Base-by-base conservation (phyloP, 371 early-diverging fungal genomes). In the Choanephora cucurbitarum region DNA sequence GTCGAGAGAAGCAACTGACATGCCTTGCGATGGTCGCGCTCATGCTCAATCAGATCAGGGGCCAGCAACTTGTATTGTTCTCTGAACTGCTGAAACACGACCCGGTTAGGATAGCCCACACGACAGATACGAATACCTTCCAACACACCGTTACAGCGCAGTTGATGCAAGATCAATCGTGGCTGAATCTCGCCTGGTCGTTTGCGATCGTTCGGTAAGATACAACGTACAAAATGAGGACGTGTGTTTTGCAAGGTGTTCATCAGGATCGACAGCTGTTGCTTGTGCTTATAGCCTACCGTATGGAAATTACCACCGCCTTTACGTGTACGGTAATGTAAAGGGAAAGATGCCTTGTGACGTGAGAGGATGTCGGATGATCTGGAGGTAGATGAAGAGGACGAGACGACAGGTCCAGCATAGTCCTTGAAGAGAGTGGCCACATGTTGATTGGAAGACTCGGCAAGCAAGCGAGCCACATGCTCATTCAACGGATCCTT, bases 141-240 rank as follows among this genome's bases (percentile, higher is more conserved):
- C 17, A 99, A 79, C 6, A 99, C 99, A 80, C 99, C 99, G 68
- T 99, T 99, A 80, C 99, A 99, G 15, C 96, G 83, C 39, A 99
- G 79, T 71, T 99, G 99, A 51, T 98, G 93, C 13, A 99, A 78
- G 0, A 99, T 97, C 21, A 96, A 73, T 10, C 83, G 82, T 23
- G 89, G 82, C 56, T 96, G 76, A 42, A 99, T 83, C 59, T 85
- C 86, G 10, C 91, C 91, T 0, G 95, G 78, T 34, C 84, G 85
- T 75, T 99, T 99, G 37, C 95, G 92, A 28, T 90, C 79, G 72
- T 99, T 99, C 8, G 99, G 99, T 41, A 99, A 72, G 53, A 99
- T 99, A 82, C 99, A 99, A 39, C 99, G 93, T 11, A 99, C 99
- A 84, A 99, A 99, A 76, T 99, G 99, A 6, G 99, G 99, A 49